Percentiles rank a stretch among this genome's conserved stretches.
Conservation (phyloP, 805 yeast species). For the Candida parachauliodes region DNA sequence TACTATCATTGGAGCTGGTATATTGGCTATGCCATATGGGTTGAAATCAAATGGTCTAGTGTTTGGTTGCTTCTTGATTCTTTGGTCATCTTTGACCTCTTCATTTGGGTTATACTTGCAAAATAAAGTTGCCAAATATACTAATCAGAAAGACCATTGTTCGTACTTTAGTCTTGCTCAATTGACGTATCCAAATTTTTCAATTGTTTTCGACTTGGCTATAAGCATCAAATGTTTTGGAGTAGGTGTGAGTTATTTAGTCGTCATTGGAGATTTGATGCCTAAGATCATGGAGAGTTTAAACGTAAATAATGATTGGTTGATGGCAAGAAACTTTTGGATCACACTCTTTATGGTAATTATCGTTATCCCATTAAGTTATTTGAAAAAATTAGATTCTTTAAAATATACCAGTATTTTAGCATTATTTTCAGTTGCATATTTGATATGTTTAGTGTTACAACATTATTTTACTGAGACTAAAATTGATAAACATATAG, state of each 20-base stretch:
- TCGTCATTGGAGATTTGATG: conserved; percentile 73
- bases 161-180: conserved; percentile 45
- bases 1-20: conserved; percentile 65
- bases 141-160: conserved; percentile 39
- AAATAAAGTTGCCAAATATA: conserved; percentile 50
- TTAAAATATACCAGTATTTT: conserved; percentile 69
- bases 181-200: conserved; percentile 66
- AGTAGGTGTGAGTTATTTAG: conserved; percentile 66
- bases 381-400: conserved; percentile 60
- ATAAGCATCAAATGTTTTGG: conserved; percentile 80
- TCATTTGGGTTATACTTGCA: conserved; percentile 62
- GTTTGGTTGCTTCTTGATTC: conserved; percentile 38
- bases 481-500: conserved; percentile 14
- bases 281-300: conserved; percentile 50
- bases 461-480: conserved; percentile 40
- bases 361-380: conserved; percentile 61
- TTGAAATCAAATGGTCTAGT: conserved; percentile 47
- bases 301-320: conserved; percentile 20
- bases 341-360: conserved; percentile 49
- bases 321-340: conserved; percentile 46
- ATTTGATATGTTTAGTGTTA: conserved; percentile 54
- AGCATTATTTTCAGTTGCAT: conserved; percentile 64
- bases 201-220: conserved; percentile 69
- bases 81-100: conserved; percentile 45
- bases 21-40: conserved; percentile 70